Conservation (phyloP, 2,329 filamentous ascomycete species). For the Phialocephala subalpina region DNA sequence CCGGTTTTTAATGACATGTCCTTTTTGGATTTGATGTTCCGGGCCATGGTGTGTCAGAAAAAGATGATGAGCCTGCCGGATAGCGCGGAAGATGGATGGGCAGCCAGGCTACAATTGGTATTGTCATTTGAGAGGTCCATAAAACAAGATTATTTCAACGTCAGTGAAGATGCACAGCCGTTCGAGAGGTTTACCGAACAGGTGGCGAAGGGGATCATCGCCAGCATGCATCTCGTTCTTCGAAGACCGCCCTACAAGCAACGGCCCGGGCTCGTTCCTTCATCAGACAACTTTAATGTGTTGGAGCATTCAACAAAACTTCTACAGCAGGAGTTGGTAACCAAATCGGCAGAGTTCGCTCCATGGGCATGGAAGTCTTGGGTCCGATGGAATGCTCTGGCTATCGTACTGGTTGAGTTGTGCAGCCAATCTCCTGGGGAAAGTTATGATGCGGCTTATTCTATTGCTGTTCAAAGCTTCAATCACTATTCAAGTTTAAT, state of each 20-base stretch:
- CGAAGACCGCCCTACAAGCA: conserved; percentile 19
- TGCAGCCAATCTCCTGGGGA: conserved; percentile 9
- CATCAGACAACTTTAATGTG: conserved; percentile 21
- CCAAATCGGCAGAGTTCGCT: conserved; percentile 11
- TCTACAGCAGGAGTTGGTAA: conserved; percentile 14
- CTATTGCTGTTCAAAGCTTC: conserved; percentile 18
- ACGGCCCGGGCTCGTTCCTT: conserved; percentile 7
- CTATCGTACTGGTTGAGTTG: conserved; percentile 22
- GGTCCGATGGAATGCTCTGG: conserved; percentile 24
- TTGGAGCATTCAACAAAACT: conserved; percentile 20
- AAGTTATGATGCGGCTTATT: conserved; percentile 7
- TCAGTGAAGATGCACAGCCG: conserved; percentile 10
- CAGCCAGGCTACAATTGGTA: conserved; percentile 3
- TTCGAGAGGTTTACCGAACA: conserved; percentile 19
- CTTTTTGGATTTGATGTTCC: conserved; percentile 18
- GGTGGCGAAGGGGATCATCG: conserved; percentile 11
- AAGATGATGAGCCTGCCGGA: conserved; percentile 6
- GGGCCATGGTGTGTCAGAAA: conserved; percentile 21
- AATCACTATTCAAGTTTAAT: conserved; percentile 15
- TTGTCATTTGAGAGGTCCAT: conserved; percentile 15
- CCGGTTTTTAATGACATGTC: conserved; percentile 22
- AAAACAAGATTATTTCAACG: conserved; percentile 7
- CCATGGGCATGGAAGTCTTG: conserved; percentile 22
- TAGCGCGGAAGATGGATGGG: conserved; percentile 10
- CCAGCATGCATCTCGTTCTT: conserved; percentile 21